These are phyloP conservation scores for Albugo candida DNA, from an alignment of 352 stramenopile genomes.

Conservation along the genomic window DNA sequence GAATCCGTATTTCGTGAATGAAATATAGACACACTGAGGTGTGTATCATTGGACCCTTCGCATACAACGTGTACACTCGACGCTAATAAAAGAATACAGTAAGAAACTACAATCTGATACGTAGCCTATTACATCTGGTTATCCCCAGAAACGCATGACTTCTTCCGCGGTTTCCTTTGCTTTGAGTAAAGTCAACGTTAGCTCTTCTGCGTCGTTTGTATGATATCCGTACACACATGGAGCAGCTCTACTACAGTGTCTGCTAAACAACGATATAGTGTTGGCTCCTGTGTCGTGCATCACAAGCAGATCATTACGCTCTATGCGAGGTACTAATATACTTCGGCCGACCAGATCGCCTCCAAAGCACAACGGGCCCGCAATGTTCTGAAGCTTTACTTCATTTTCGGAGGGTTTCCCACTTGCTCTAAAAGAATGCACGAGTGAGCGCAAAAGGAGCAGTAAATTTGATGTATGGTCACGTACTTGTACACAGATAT, in stretches of 20 bases:
- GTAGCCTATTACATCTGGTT: no score
- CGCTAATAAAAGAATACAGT: no score
- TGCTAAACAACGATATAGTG: constrained; percentile 75
- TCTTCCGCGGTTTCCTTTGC: constrained; percentile 43
- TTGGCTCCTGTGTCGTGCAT: constrained; percentile 79
- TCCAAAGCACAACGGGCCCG: constrained; percentile 83
- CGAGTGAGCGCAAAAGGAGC: constrained; percentile 1
- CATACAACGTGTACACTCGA: no score
- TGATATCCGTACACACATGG: constrained; percentile 52
- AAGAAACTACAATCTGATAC: no score
- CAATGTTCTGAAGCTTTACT: constrained; percentile 50
- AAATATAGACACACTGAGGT: no score
- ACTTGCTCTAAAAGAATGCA: constrained; percentile 14
- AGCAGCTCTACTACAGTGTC: constrained; percentile 73
- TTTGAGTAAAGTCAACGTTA: constrained; percentile 43
- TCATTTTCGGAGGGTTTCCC: constrained; percentile 25
- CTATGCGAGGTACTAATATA: constrained; percentile 41
- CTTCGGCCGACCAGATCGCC: constrained; percentile 79
- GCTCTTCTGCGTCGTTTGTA: constrained; percentile 1
- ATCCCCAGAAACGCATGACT: constrained; percentile 46
- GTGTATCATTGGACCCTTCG: no score
- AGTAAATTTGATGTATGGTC: not conserved
- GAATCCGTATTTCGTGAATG: no score
- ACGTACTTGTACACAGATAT: constrained; percentile 70
- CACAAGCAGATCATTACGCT: constrained; percentile 56